Base-by-base conservation (phyloP, 2,329 filamentous ascomycete genomes). In the Alternaria sp. region DNA sequence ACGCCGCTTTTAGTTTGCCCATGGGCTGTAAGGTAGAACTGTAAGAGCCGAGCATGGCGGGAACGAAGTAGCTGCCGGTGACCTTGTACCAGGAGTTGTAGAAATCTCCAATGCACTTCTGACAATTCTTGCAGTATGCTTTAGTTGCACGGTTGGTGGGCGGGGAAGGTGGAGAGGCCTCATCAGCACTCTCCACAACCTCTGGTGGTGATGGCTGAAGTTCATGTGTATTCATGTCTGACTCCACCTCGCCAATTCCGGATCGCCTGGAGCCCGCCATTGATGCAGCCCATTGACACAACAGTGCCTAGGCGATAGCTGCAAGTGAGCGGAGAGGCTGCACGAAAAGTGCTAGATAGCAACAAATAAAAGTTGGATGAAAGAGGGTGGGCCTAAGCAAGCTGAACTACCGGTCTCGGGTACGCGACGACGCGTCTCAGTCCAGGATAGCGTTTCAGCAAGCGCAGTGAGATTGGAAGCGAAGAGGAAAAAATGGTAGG, bases 21-120 rank as follows among this genome's bases (percentile, higher is more conserved):
- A 66, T 61, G 56, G 54, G 55, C 45, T 57, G 66, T 53, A 80
- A 67, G 32, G 72, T 69, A 51, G 67, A 71, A 46, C 64, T 73
- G 71, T 79, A 80, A 50, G 78, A 78, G 54, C 70, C 77, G 44
- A 74, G 68, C 55, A 78, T 60, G 5, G 76, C 66, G 32, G 79
- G 79, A 28, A 77, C 67, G 61, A 75, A 80, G 63, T 80, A 80
- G 52, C 70, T 72, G 32, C 70, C 63, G 25, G 79, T 79, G 59
- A 79, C 63, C 57, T 71, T 71, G 65, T 70, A 64, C 77, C 77
- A 81, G 58, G 71, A 71, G 61, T 81, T 81, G 67, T 73, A 80
- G 64, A 79, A 81, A 17, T 79, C 71, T 58, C 77, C 80, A 55
- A 80, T 60, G 8, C 59, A 55, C 52, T 55, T 51, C 6, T 63